Conservation (phyloP, 768 basidiomycete species). For the Amanita inopinata region DNA sequence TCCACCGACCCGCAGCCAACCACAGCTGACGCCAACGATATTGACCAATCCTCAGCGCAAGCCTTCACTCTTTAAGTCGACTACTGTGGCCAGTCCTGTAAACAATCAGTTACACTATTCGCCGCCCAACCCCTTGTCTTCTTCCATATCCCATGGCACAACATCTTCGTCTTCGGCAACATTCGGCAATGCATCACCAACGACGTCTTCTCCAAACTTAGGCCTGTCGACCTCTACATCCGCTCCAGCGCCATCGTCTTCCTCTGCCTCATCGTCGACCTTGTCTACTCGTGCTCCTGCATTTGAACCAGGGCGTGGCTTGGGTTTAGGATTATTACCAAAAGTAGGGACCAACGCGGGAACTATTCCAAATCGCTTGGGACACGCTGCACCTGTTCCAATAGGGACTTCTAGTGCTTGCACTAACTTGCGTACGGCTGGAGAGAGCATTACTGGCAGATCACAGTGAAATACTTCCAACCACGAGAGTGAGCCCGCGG, state of each 20-base stretch:
- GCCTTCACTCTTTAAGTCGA: neutral
- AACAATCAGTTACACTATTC: neutral
- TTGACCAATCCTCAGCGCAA: conserved; percentile 7
- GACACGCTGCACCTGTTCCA: neutral
- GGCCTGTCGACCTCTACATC: conserved; percentile 1
- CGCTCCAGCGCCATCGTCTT: conserved; percentile 1
- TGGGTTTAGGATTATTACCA: conserved; percentile 1
- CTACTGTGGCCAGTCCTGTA: neutral
- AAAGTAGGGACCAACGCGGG: neutral
- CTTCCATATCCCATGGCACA: conserved; percentile 1
- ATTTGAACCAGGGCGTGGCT: conserved; percentile 36
- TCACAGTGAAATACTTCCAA: neutral
- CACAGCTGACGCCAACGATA: conserved; percentile 1
- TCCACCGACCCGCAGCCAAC: neutral
- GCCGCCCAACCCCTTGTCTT: neutral
- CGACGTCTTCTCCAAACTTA: neutral
- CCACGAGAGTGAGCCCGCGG: neutral
- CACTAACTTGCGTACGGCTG: neutral
- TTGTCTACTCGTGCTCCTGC: conserved; percentile 41
- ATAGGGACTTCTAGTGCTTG: neutral
- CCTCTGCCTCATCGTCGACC: conserved; percentile 18
- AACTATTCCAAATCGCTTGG: neutral
- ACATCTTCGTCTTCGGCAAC: neutral
- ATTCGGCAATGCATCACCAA: neutral
- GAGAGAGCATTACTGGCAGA: neutral